These are phyloP conservation scores for Venturia oleaginea DNA, from an alignment of 2,329 filamentous ascomycete species.

Conservation along the genomic window DNA sequence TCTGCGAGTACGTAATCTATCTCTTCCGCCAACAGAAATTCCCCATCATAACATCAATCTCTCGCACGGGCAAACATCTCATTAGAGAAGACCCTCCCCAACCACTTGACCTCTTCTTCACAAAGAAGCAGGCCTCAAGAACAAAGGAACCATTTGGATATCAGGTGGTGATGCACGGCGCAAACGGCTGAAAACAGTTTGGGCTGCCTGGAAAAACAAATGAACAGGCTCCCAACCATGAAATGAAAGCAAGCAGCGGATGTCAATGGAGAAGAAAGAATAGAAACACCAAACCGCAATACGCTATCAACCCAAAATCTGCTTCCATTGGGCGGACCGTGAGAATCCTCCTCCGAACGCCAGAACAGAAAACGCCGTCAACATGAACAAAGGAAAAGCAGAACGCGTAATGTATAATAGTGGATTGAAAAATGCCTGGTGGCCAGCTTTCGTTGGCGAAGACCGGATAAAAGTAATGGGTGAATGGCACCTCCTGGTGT, in stretches of 20 bases:
- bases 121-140: background rate
- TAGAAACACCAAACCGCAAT: conserved; percentile 22
- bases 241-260: background rate
- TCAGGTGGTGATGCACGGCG: background rate
- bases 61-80: background rate
- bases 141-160: conserved; percentile 4
- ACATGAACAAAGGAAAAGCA: conserved; percentile 5
- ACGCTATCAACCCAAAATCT: conserved; percentile 24
- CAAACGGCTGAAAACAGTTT: background rate
- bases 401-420: background rate
- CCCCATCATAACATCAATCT: background rate
- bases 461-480: background rate
- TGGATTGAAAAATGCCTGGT: background rate
- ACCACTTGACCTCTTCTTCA: background rate
- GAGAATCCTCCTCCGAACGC: conserved; percentile 22
- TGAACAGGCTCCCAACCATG: background rate
- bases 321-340: conserved; percentile 16
- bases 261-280: conserved; percentile 16
- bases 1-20: background rate
- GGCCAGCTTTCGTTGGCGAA: background rate
- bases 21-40: background rate
- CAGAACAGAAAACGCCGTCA: conserved; percentile 17
- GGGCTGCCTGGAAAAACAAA: background rate
- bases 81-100: background rate
- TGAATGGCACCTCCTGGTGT: background rate